These are phyloP conservation scores for Sedum album DNA, from an alignment of 164 flowering plant species.

Conservation along the genomic window DNA sequence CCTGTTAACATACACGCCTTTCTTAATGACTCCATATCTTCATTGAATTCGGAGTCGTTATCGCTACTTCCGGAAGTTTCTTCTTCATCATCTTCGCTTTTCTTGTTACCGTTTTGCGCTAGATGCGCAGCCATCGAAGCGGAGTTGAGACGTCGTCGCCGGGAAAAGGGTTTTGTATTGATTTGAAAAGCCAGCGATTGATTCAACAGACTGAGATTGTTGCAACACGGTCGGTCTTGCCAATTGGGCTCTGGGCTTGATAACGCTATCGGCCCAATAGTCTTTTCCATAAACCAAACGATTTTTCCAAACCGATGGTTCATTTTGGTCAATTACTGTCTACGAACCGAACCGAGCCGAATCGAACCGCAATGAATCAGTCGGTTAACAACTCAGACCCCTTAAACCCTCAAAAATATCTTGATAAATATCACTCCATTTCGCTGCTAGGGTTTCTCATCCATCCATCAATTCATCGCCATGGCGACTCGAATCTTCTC, in stretches of 20 bases:
- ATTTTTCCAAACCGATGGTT: too few relatives aligned
- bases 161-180: not conserved
- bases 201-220: not conserved
- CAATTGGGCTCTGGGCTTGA: not conserved
- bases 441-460: not conserved
- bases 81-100: not conserved
- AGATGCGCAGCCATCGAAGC: not conserved
- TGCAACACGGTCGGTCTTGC: not conserved
- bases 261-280: not conserved
- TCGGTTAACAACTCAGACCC: not conserved
- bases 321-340: too few relatives aligned
- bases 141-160: not conserved
- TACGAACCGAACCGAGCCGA: not conserved
- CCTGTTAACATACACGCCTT: constrained; percentile 1
- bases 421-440: not conserved
- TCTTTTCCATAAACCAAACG: too few relatives aligned
- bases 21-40: constrained; percentile 3
- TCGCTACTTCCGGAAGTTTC: constrained; percentile 1
- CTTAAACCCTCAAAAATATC: constrained; percentile 6
- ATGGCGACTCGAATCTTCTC: constrained; percentile 28
- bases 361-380: not conserved
- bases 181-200: too few relatives aligned
- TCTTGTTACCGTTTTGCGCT: not conserved
- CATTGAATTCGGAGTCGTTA: not conserved
- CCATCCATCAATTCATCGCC: not conserved